A percentile compares a stretch with the other conserved stretches of the same genome.
phyloP scores from a whole-genome alignment of 1,139 yeast genomes.

The Yamadazyma epiphylla region DNA sequence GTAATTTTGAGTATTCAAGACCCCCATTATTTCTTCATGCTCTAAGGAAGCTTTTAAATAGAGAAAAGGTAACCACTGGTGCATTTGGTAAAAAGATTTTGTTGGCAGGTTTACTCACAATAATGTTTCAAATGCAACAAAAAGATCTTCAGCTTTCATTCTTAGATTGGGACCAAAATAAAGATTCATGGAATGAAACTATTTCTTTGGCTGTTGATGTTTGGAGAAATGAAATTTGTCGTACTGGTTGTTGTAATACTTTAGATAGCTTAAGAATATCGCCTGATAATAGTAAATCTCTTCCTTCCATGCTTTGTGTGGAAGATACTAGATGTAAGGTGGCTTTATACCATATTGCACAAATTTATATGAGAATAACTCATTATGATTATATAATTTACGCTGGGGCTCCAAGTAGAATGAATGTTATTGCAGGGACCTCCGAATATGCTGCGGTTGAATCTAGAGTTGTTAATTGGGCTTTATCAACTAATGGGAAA shows the following conservation, averaged over 20 bases:
- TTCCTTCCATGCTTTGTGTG: conserved; percentile 20
- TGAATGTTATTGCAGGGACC: conserved; percentile 61
- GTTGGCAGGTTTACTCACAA: conserved; percentile 62
- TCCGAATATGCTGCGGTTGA: conserved; percentile 48
- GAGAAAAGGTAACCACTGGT: conserved; percentile 45
- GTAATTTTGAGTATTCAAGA: conserved; percentile 6
- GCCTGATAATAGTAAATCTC: conserved; percentile 8
- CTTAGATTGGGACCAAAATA: conserved; percentile 28
- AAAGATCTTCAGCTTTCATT: conserved; percentile 50
- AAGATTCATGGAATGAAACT: conserved; percentile 59
- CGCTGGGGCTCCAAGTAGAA: conserved; percentile 75
- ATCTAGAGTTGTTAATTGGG: conserved; percentile 48
- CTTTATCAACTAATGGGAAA: conserved; percentile 17
- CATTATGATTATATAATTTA: conserved; percentile 70
- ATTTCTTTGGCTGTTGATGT: conserved; percentile 58
- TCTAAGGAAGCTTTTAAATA: conserved; percentile 51
- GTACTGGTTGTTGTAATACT: conserved; percentile 28
- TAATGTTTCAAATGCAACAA: conserved; percentile 70
- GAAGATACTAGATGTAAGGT: conserved; percentile 46
- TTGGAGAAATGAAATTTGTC: conserved; percentile 43
- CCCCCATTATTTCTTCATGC: conserved; percentile 46
- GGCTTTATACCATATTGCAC: conserved; percentile 60
- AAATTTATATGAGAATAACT: conserved; percentile 57
- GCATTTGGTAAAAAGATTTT: conserved; percentile 61
- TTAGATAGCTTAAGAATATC: conserved; percentile 9